A percentile compares a stretch with the other conserved stretches of the same genome.
Evolutionary conservation across 441 rosid species (phyloP).

Genomic region (Theobroma grandiflorum): DNA sequence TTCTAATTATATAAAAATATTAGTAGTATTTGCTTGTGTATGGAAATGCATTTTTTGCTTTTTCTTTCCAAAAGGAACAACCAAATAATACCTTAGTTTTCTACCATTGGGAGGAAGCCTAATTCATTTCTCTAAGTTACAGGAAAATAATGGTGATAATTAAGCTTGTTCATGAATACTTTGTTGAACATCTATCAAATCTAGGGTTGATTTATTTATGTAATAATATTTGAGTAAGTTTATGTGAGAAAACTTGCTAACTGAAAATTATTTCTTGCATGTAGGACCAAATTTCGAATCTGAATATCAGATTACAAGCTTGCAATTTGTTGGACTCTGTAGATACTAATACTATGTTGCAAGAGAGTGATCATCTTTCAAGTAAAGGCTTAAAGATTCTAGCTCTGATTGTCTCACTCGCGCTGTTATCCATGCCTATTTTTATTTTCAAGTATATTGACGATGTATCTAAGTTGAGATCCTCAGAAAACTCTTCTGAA

Average conservation of each 20-base stretch:
- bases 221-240: neutral
- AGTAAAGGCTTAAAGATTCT: conserved; percentile 49
- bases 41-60: neutral
- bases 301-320: conserved; percentile 45
- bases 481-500: conserved; percentile 51
- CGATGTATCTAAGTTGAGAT: conserved; percentile 54
- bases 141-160: neutral
- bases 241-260: conserved; percentile 17
- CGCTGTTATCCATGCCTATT: conserved; percentile 55
- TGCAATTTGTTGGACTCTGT: conserved; percentile 45
- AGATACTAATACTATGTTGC: conserved; percentile 33
- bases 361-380: conserved; percentile 36
- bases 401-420: conserved; percentile 54
- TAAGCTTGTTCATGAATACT: neutral
- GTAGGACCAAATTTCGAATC: conserved; percentile 54
- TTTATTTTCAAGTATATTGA: conserved; percentile 58
- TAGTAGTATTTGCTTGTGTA: neutral
- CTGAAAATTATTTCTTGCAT: conserved; percentile 27
- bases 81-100: neutral
- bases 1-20: neutral
- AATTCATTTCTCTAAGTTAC: neutral
- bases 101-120: neutral
- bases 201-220: neutral
- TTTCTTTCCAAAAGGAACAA: neutral
- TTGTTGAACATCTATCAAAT: neutral